phyloP scores from a whole-genome alignment of 306 rosid genomes.

The Macrotyloma uniflorum region DNA sequence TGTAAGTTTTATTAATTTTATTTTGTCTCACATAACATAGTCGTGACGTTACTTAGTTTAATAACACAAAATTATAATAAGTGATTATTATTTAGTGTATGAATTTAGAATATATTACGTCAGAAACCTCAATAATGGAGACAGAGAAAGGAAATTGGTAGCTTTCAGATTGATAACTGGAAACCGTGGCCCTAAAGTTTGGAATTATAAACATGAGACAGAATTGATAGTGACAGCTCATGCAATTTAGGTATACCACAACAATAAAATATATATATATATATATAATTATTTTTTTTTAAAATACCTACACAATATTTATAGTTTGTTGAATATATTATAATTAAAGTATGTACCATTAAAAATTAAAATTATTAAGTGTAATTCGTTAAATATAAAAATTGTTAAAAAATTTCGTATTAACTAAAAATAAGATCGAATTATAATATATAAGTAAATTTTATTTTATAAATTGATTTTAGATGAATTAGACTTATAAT shows the following conservation, averaged over 20 bases:
- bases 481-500: too few relatives aligned
- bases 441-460: too few relatives aligned
- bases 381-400: too few relatives aligned
- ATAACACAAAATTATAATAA: not conserved
- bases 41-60: not conserved
- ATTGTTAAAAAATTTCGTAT: too few relatives aligned
- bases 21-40: not conserved
- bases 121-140: conserved; percentile 38
- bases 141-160: conserved; percentile 6
- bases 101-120: not conserved
- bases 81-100: not conserved
- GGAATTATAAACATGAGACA: not conserved
- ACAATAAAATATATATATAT: too few relatives aligned
- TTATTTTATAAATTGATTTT: too few relatives aligned
- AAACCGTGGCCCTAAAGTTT: conserved; percentile 47
- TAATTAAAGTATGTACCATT: too few relatives aligned
- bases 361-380: too few relatives aligned
- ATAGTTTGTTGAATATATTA: too few relatives aligned
- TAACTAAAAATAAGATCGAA: too few relatives aligned
- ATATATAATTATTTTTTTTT: too few relatives aligned
- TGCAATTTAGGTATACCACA: not conserved
- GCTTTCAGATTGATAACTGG: conserved; percentile 32
- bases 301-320: too few relatives aligned
- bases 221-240: not conserved
- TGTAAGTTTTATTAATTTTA: not conserved